Conservation (phyloP, 129 eudicot species). For the Kitagawia praeruptora region DNA sequence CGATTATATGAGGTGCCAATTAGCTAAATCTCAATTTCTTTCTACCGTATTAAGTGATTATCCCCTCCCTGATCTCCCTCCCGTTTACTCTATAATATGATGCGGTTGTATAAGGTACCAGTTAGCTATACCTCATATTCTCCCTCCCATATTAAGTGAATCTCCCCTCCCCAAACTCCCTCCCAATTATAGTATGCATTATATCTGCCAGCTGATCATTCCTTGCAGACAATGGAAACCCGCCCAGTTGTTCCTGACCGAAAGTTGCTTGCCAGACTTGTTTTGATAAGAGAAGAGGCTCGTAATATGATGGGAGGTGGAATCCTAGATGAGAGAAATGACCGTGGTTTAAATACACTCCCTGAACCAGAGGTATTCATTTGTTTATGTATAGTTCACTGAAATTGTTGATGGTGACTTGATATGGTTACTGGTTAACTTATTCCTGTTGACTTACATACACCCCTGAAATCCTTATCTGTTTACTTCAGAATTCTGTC, state of each 20-base stretch:
- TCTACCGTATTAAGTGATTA: background rate
- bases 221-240: constrained; percentile 77
- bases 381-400: background rate
- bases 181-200: background rate
- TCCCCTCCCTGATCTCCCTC: too few relatives aligned
- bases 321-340: constrained; percentile 90
- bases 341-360: constrained; percentile 75
- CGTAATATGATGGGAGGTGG: constrained; percentile 99
- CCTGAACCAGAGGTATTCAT: constrained; percentile 82
- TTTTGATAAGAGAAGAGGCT: constrained; percentile 96
- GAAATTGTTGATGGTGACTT: background rate
- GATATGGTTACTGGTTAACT: background rate
- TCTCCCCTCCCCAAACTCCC: background rate
- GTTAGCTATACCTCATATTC: background rate
- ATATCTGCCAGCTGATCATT: background rate
- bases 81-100: too few relatives aligned
- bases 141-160: background rate
- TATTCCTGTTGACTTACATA: background rate
- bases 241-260: constrained; percentile 84
- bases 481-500: background rate
- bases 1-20: background rate
- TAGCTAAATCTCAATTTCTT: background rate
- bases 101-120: background rate
- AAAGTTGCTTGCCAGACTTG: constrained; percentile 91
- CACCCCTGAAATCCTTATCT: background rate